A percentile compares a stretch with the other conserved stretches of the same genome.
These are phyloP conservation scores for Ceratobasidium papillatum DNA, from an alignment of 1,284 basidiomycete genomes.

Conservation along the genomic window DNA sequence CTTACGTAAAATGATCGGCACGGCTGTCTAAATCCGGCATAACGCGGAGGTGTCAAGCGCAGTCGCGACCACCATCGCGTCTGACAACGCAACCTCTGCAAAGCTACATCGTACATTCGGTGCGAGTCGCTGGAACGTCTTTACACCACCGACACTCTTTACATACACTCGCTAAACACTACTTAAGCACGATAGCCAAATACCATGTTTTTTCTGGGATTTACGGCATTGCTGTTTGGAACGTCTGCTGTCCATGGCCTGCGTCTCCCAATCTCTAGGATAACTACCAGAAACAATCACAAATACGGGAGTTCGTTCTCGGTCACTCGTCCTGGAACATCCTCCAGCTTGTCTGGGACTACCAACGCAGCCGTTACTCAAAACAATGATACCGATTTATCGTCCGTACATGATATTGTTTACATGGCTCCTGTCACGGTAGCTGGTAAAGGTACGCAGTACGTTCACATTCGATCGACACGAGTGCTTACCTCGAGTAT, in stretches of 20 bases:
- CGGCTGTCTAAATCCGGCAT: background rate
- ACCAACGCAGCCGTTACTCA: conserved; percentile 6
- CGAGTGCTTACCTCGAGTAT: background rate
- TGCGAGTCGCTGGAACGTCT: conserved; percentile 5
- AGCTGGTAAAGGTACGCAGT: conserved; percentile 41
- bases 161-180: conserved; percentile 1
- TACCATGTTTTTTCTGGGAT: conserved; percentile 12
- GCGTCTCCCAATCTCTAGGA: conserved; percentile 13
- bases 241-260: background rate
- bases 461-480: background rate
- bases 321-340: background rate
- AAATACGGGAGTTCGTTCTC: background rate
- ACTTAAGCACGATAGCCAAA: background rate
- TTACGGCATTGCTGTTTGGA: conserved; percentile 1
- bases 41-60: background rate
- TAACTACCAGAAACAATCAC: background rate
- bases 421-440: conserved; percentile 43
- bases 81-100: background rate
- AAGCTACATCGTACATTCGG: background rate
- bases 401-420: conserved; percentile 39
- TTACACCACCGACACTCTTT: background rate
- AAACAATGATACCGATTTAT: conserved; percentile 11
- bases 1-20: conserved; percentile 1
- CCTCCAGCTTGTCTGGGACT: background rate
- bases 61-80: conserved; percentile 19